Percentiles rank a stretch among this genome's conserved stretches.
phyloP scores from a whole-genome alignment of 441 rosid genomes.

The Jatropha podagrica region DNA sequence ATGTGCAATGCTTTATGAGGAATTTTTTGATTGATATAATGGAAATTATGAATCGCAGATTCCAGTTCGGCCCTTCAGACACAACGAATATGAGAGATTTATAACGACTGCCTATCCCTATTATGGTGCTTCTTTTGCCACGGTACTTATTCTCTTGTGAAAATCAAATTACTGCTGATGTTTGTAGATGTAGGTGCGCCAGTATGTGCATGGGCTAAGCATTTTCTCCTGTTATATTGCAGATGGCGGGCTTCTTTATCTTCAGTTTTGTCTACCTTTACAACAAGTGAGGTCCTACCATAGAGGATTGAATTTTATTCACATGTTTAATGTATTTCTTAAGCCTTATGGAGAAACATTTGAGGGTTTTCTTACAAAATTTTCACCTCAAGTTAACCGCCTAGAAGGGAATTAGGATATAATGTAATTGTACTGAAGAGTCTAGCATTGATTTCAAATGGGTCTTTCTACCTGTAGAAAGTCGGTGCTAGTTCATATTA shows the following conservation, averaged over 20 bases:
- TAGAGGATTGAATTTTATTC: neutral
- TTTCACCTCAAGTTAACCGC: slow-evolving; percentile 6
- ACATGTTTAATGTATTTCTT: neutral
- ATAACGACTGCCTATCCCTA: slow-evolving; percentile 69
- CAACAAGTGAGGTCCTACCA: slow-evolving; percentile 41
- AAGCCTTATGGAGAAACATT: neutral
- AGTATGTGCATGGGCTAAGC: neutral
- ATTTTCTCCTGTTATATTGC: slow-evolving; percentile 24
- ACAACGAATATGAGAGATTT: slow-evolving; percentile 73
- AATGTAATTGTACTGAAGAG: neutral
- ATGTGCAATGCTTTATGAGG: neutral
- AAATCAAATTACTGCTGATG: neutral
- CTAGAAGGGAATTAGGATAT: slow-evolving; percentile 2
- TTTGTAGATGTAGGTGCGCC: neutral
- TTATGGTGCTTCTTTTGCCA: slow-evolving; percentile 70
- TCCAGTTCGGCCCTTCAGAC: slow-evolving; percentile 74
- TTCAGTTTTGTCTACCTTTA: slow-evolving; percentile 67
- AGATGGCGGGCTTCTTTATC: slow-evolving; percentile 82
- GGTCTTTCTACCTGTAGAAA: neutral
- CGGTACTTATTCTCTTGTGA: slow-evolving; percentile 34
- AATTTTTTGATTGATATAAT: neutral
- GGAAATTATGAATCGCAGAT: slow-evolving; percentile 45
- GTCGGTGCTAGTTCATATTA: neutral
- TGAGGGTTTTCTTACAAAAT: neutral
- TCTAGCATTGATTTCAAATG: neutral